Conservation (phyloP, 306 rosid genomes). For the Alnus glutinosa region DNA sequence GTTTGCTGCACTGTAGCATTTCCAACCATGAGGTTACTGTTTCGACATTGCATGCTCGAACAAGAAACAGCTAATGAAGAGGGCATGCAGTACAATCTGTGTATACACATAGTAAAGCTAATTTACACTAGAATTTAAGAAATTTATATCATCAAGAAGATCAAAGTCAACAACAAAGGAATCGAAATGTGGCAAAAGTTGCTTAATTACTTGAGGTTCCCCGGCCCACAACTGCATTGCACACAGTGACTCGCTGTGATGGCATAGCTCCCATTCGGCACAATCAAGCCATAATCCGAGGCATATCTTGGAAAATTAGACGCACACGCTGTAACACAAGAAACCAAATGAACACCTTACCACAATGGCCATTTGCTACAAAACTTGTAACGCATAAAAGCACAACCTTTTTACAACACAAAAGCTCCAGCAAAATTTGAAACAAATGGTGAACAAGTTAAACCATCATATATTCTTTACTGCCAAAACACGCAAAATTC, state of each 20-base stretch:
- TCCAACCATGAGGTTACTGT: constrained; percentile 88
- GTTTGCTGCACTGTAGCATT: constrained; percentile 72
- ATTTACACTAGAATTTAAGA: constrained; percentile 12
- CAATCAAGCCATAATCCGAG: constrained; percentile 79
- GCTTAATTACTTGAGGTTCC: constrained; percentile 66
- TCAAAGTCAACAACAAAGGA: constrained; percentile 11
- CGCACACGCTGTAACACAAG: constrained; percentile 68
- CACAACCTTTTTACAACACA: not conserved
- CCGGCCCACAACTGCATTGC: constrained; percentile 97
- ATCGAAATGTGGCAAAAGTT: constrained; percentile 11
- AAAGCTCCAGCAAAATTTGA: not conserved
- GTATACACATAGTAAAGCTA: constrained; percentile 15
- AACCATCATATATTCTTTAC: not conserved
- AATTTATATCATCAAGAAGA: not conserved
- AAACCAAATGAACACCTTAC: constrained; percentile 20
- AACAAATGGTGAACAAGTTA: not conserved
- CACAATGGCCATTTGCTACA: not conserved
- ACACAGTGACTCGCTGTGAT: constrained; percentile 92
- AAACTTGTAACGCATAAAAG: not conserved
- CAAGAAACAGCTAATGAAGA: constrained; percentile 94
- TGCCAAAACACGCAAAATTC: not conserved
- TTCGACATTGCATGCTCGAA: constrained; percentile 94
- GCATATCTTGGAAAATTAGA: constrained; percentile 72
- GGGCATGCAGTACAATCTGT: constrained; percentile 95
- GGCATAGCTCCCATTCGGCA: constrained; percentile 94